Conservation (phyloP, 2,329 filamentous ascomycete species). For the Xylaria sp. region DNA sequence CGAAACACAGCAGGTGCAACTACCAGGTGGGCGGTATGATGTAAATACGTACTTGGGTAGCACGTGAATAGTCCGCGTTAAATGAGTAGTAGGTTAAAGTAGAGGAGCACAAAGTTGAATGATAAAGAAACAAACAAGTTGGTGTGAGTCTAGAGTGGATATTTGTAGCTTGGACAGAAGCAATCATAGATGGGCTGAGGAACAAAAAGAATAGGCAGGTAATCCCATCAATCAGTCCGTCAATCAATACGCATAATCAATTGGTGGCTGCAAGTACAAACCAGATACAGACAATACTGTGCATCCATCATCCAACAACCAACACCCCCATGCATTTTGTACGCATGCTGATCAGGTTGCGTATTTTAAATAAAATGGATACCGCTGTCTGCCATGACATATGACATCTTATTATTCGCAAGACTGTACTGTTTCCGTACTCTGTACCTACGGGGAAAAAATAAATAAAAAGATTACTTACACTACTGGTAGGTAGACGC, state of each 20-base stretch:
- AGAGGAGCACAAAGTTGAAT: slow-evolving; percentile 9
- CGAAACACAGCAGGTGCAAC: background rate
- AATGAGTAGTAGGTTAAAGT: background rate
- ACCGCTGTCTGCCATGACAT: background rate
- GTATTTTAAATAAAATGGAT: slow-evolving; percentile 3
- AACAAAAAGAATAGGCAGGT: slow-evolving; percentile 20
- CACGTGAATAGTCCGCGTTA: background rate
- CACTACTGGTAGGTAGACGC: background rate
- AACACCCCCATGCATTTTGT: slow-evolving; percentile 12
- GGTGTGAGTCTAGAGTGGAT: slow-evolving; percentile 20
- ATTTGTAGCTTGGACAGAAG: slow-evolving; percentile 26
- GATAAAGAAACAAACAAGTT: background rate
- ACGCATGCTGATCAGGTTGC: slow-evolving; percentile 7
- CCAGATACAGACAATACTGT: background rate
- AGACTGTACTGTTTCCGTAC: background rate
- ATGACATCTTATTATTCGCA: slow-evolving; percentile 2
- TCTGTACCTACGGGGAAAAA: background rate
- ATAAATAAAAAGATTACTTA: background rate
- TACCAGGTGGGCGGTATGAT: background rate
- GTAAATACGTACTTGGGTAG: background rate
- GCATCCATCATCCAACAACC: slow-evolving; percentile 1
- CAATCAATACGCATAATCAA: too few relatives aligned
- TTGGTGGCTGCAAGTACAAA: slow-evolving; percentile 17
- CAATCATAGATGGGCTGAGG: slow-evolving; percentile 14
- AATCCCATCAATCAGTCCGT: background rate